phyloP scores from a whole-genome alignment of 2,329 filamentous ascomycete species.

The Fusarium proliferatum region DNA sequence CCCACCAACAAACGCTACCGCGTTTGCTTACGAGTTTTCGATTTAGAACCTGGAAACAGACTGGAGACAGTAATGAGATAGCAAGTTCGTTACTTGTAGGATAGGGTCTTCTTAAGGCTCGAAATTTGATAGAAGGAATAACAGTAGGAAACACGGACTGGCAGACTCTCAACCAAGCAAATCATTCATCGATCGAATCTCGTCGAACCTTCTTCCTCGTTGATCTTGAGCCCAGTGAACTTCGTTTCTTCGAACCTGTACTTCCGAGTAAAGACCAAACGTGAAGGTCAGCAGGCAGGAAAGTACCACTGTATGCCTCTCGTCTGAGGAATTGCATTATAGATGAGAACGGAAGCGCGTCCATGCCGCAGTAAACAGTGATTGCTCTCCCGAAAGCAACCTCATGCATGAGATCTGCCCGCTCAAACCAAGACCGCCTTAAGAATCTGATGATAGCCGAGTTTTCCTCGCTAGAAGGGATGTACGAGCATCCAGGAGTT shows the following conservation, averaged over 20 bases:
- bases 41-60: not conserved
- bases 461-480: rapidly evolving
- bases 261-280: not conserved
- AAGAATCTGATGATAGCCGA: not conserved
- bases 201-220: not conserved
- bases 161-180: not conserved
- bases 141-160: not conserved
- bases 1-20: not conserved
- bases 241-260: not conserved
- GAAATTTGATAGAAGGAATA: rapidly evolving
- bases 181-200: not conserved
- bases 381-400: not conserved
- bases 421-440: not conserved
- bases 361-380: slow-evolving; percentile 1
- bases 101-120: rapidly evolving
- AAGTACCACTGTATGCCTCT: rapidly evolving
- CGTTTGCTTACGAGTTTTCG: not conserved
- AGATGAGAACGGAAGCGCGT: not conserved
- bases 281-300: not conserved
- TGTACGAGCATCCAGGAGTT: rapidly evolving
- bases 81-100: too few relatives aligned
- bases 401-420: not conserved
- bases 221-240: not conserved
- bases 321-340: not conserved
- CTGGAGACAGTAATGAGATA: not conserved